Conservation (phyloP, 2,329 filamentous ascomycete genomes). For the Emergomyces orientalis region DNA sequence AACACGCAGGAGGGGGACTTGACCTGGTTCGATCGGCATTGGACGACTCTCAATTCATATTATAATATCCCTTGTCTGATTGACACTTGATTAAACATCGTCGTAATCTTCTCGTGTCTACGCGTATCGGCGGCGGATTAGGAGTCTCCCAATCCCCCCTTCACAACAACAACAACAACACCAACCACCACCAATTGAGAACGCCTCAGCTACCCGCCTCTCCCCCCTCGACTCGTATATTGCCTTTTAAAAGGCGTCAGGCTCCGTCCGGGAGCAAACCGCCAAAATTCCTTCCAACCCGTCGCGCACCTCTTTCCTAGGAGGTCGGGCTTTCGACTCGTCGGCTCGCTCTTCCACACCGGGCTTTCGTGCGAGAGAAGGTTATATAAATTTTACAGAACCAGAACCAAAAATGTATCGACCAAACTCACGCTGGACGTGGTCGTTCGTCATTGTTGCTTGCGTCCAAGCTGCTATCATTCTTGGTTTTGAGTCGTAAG, state of each 20-base stretch:
- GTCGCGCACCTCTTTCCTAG: constrained; percentile 50
- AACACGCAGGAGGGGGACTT: neutral
- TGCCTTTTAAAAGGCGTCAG: neutral
- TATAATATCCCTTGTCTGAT: neutral
- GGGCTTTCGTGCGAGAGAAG: constrained; percentile 46
- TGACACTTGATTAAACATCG: neutral
- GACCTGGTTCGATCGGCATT: neutral
- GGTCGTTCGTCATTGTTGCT: constrained; percentile 68
- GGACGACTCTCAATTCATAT: neutral
- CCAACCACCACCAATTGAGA: neutral
- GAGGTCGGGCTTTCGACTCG: constrained; percentile 46
- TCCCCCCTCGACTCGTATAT: neutral
- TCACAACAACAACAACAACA: neutral
- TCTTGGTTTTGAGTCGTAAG: constrained; percentile 78
- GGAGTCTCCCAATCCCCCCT: neutral
- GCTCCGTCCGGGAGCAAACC: constrained; percentile 35
- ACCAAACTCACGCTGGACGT: constrained; percentile 79
- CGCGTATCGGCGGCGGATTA: neutral
- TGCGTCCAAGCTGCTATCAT: constrained; percentile 69
- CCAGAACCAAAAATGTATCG: constrained; percentile 54
- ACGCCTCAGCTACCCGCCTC: neutral
- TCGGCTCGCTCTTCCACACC: constrained; percentile 40
- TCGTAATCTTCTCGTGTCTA: neutral
- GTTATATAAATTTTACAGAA: constrained; percentile 33
- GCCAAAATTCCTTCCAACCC: constrained; percentile 49